A percentile compares a stretch with the other conserved stretches of the same genome.
Evolutionary conservation across 2,329 filamentous ascomycete species (phyloP).

Genomic region (Aspergillus caelatus): DNA sequence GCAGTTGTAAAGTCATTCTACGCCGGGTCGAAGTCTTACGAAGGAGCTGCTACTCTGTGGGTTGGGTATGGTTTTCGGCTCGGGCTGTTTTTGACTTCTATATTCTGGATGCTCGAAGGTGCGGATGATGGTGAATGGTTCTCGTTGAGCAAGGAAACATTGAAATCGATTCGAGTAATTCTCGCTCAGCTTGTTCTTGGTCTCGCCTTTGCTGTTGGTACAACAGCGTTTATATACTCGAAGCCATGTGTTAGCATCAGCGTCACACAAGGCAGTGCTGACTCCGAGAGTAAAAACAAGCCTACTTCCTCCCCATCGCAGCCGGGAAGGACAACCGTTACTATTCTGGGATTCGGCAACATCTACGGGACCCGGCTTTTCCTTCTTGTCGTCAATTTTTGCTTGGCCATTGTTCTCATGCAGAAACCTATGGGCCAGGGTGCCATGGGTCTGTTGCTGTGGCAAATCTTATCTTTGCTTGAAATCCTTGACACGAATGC

Average conservation of each 20-base stretch:
- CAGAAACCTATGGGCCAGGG: slow-evolving; percentile 95
- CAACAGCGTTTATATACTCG: slow-evolving; percentile 81
- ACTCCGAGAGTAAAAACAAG: slow-evolving; percentile 49
- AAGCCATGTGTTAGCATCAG: slow-evolving; percentile 80
- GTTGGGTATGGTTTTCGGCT: slow-evolving; percentile 77
- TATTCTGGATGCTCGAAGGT: slow-evolving; percentile 88
- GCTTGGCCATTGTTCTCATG: slow-evolving; percentile 74
- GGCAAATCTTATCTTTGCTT: slow-evolving; percentile 80
- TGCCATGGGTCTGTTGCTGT: slow-evolving; percentile 77
- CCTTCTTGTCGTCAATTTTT: slow-evolving; percentile 76
- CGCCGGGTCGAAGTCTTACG: slow-evolving; percentile 78
- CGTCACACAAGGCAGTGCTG: slow-evolving; percentile 49
- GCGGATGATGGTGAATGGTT: slow-evolving; percentile 84
- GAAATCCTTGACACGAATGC: slow-evolving; percentile 66
- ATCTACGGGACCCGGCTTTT: slow-evolving; percentile 90
- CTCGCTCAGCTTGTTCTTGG: slow-evolving; percentile 80
- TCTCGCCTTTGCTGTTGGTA: slow-evolving; percentile 79
- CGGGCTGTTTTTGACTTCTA: slow-evolving; percentile 73
- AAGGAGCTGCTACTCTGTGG: slow-evolving; percentile 83
- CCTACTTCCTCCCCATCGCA: slow-evolving; percentile 24
- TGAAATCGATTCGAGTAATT: slow-evolving; percentile 76
- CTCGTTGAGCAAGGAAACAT: slow-evolving; percentile 58
- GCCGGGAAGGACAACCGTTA: slow-evolving; percentile 57
- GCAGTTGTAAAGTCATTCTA: slow-evolving; percentile 83
- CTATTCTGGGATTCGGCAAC: slow-evolving; percentile 88